phyloP scores from a whole-genome alignment of 225 moss, liverwort and hornwort species.

The Physcomitrium patens region DNA sequence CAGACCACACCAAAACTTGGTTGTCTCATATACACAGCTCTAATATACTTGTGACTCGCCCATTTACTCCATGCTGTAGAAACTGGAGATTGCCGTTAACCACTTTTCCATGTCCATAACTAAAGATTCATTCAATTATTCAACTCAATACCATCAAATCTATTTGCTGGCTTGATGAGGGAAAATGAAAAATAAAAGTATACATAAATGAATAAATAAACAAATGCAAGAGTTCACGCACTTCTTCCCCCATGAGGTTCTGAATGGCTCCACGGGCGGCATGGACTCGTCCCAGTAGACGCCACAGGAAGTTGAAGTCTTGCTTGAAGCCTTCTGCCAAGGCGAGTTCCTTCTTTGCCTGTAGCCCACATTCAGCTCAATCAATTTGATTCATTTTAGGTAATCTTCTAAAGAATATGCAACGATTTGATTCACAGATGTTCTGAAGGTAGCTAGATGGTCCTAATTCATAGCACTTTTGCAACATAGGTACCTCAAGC shows the following conservation, averaged over 20 bases:
- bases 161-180: too few species aligned
- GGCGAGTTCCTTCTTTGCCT: slow-evolving; percentile 89
- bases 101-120: too few species aligned
- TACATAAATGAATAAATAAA: neutral
- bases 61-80: too few species aligned
- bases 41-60: too few species aligned
- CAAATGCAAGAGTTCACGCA: slow-evolving; percentile 29
- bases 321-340: slow-evolving; percentile 85
- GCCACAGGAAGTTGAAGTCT: slow-evolving; percentile 98
- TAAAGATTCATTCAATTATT: too few species aligned
- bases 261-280: slow-evolving; percentile 92
- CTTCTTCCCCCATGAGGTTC: slow-evolving; percentile 81
- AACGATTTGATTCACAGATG: neutral
- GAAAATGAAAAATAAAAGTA: neutral
- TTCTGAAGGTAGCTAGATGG: neutral
- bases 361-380: slow-evolving; percentile 16
- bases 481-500: slow-evolving; percentile 50
- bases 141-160: too few species aligned
- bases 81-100: neutral
- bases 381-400: neutral
- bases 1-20: slow-evolving; percentile 10
- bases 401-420: neutral
- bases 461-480: neutral
- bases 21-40: too few species aligned
- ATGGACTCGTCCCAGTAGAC: slow-evolving; percentile 88